Conservation (phyloP, 2,329 filamentous ascomycete genomes). For the Chlorencoelia australis region DNA sequence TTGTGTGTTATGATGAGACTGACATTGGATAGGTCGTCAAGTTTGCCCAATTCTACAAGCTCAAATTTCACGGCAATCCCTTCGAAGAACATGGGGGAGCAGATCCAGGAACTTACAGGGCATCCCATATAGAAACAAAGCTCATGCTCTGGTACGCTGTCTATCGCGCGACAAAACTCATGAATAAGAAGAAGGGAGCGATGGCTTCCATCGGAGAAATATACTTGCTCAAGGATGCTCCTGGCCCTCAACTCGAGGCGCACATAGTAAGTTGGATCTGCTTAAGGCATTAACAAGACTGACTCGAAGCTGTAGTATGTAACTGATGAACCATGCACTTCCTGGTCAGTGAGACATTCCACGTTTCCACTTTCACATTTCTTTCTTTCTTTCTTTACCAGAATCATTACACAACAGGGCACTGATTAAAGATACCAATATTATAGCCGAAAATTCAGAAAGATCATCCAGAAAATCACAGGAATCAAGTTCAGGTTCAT, state of each 20-base stretch:
- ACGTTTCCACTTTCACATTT: too few relatives aligned
- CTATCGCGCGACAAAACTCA: too few relatives aligned
- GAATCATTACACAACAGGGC: not conserved
- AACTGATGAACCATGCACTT: not conserved
- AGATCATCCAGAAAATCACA: not conserved
- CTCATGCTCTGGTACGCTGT: too few relatives aligned
- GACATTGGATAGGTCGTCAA: not conserved
- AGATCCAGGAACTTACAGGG: not conserved
- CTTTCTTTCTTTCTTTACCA: too few relatives aligned
- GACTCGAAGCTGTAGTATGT: not conserved
- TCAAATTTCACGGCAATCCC: not conserved
- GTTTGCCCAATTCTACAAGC: not conserved
- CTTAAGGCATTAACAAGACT: not conserved
- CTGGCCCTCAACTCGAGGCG: too few relatives aligned
- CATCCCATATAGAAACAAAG: not conserved
- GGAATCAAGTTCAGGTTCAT: not conserved
- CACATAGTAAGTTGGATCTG: too few relatives aligned
- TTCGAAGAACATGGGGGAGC: too few relatives aligned
- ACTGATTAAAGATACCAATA: not conserved
- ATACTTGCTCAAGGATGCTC: too few relatives aligned
- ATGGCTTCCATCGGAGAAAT: too few relatives aligned
- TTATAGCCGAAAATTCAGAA: not conserved
- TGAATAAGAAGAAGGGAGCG: too few relatives aligned
- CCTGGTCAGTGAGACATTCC: too few relatives aligned
- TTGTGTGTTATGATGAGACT: too few relatives aligned